Evolutionary conservation across 257 asterid species (phyloP).

Genomic region (Solanum tarapatanum): DNA sequence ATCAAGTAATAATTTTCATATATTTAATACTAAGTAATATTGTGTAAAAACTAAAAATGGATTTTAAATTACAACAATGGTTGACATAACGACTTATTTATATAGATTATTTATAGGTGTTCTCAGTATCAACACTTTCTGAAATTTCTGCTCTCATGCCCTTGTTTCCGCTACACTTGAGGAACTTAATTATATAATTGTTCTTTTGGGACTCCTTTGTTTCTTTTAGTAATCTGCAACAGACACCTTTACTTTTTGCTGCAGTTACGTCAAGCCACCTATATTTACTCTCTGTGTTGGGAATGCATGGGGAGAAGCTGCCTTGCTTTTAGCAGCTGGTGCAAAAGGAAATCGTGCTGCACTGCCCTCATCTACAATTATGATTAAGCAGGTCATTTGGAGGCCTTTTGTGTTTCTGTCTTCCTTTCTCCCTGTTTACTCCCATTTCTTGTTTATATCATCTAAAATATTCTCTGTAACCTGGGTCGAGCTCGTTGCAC

Average conservation of each 20-base stretch:
- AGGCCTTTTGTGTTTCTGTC: background rate
- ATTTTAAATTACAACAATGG: background rate
- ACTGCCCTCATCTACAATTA: conserved; percentile 84
- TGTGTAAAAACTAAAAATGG: background rate
- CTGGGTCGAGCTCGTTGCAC: background rate
- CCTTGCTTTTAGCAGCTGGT: conserved; percentile 94
- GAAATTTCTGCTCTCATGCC: background rate
- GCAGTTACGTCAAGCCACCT: conserved; percentile 81
- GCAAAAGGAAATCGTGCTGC: conserved; percentile 94
- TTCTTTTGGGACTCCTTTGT: background rate
- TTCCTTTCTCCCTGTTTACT: background rate
- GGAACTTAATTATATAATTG: background rate
- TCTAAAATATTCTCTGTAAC: background rate
- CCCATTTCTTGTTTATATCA: background rate
- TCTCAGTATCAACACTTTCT: background rate
- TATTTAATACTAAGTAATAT: background rate
- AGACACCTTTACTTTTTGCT: background rate
- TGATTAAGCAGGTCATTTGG: conserved; percentile 76
- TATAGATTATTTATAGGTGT: background rate
- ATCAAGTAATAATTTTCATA: background rate
- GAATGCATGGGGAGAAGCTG: conserved; percentile 99
- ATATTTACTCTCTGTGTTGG: conserved; percentile 90
- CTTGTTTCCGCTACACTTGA: background rate
- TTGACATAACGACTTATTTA: background rate
- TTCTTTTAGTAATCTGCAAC: background rate